A percentile compares a stretch with the other conserved stretches of the same genome.
phyloP scores from a whole-genome alignment of 805 yeast genomes.

The Lipomyces kockii region DNA sequence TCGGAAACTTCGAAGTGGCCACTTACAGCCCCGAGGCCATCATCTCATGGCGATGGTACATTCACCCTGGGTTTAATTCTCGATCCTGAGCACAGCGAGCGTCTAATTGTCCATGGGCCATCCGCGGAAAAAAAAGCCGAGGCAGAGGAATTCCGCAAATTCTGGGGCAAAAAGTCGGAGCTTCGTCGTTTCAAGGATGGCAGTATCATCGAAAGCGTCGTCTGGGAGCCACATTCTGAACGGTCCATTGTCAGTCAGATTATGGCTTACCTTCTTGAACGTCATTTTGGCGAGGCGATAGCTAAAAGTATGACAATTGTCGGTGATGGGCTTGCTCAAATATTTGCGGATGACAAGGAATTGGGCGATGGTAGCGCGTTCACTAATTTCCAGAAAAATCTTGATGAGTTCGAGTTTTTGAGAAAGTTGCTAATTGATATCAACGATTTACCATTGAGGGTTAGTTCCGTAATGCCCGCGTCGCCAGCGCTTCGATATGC shows the following conservation, averaged over 20 bases:
- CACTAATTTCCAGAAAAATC: slow-evolving; percentile 41
- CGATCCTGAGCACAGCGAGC: slow-evolving; percentile 75
- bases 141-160: slow-evolving; percentile 69
- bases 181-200: slow-evolving; percentile 94
- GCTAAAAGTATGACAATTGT: slow-evolving; percentile 41
- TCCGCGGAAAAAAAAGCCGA: slow-evolving; percentile 61
- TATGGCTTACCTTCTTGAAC: slow-evolving; percentile 61
- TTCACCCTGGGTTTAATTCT: slow-evolving; percentile 64
- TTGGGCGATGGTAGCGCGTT: slow-evolving; percentile 27
- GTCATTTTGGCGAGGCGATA: slow-evolving; percentile 57
- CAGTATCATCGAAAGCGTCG: slow-evolving; percentile 83
- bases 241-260: slow-evolving; percentile 62
- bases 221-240: slow-evolving; percentile 64
- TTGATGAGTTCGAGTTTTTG: slow-evolving; percentile 56
- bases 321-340: slow-evolving; percentile 18
- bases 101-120: slow-evolving; percentile 87
- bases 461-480: slow-evolving; percentile 74
- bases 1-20: slow-evolving; percentile 44
- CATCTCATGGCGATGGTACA: slow-evolving; percentile 30
- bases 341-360: slow-evolving; percentile 51
- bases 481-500: slow-evolving; percentile 78
- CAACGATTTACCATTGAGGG: slow-evolving; percentile 66
- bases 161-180: slow-evolving; percentile 89
- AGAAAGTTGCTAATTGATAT: slow-evolving; percentile 54
- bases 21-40: slow-evolving; percentile 25